Base-by-base conservation (phyloP, 805 yeast species). In the Ogataea trehaloabstinens region DNA sequence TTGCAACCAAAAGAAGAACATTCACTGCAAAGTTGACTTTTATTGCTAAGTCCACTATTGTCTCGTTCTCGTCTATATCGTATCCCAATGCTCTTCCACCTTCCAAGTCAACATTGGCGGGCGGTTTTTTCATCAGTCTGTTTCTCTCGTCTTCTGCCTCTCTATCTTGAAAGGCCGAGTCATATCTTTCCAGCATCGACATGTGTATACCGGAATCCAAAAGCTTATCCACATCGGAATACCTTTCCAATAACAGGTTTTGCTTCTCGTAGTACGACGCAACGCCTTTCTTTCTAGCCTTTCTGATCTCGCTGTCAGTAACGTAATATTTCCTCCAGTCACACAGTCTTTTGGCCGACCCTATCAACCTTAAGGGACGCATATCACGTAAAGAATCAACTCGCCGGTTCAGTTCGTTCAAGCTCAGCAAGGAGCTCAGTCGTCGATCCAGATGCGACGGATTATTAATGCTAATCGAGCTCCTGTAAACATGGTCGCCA, bases 201-300 rank as follows among this genome's bases (percentile, higher is more conserved):
- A 72, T 70, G 47, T 80, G 85, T 41, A 85, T 71, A 1, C 89
- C 89, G 4, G 86, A 75, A 52, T 83, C 93, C 32, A 85, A 66
- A 36, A 84, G 64, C 35, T 67, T 64, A 55, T 85, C 95, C 19
- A 85, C 76, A 41, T 76, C 82, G 25, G 58, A 57, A 51, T 74
- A 82, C 37, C 76, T 65, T 18, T 70, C 74, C 37, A 84, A 76
- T 37, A 79, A 55, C 29, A 68, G 75, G 55, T 85, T 85, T 59
- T 84, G 91, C 2, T 62, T 55, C 29, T 60, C 58, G 59, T 85
- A 85, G 56, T 63, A 83, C 15, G 56, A 40, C 19, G 67, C 60
- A 4, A 75, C 36, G 8, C 48, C 39, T 28, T 46, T 55, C 17
- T 52, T 60, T 32, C 56, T 56, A 13, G 60, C 44, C 6, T 38